A percentile compares a stretch with the other conserved stretches of the same genome.
phyloP scores from a whole-genome alignment of 495 filamentous ascomycete species.

The Pseudevernia furfuracea region DNA sequence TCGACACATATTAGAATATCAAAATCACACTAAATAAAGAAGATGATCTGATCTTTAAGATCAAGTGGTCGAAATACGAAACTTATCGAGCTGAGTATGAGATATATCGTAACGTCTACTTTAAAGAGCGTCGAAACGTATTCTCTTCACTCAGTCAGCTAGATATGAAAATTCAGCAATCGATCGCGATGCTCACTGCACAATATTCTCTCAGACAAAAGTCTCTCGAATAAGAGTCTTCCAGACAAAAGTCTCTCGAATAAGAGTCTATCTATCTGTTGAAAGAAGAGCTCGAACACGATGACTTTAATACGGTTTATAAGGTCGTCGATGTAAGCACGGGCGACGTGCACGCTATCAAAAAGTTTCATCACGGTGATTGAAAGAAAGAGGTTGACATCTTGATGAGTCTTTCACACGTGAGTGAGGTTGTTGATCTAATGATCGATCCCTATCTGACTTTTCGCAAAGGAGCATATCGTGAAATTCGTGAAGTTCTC shows the following conservation, averaged over 20 bases:
- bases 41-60: conserved; percentile 14
- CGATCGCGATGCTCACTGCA: background rate
- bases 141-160: background rate
- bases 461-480: conserved; percentile 1
- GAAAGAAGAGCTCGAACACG: conserved; percentile 62
- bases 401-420: conserved; percentile 5
- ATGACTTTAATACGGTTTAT: conserved; percentile 70
- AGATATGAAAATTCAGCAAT: conserved; percentile 11
- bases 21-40: conserved; percentile 5
- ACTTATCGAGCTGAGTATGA: conserved; percentile 2
- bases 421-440: conserved; percentile 8
- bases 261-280: conserved; percentile 43
- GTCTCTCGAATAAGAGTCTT: background rate
- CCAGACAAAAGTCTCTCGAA: background rate
- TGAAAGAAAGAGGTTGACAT: conserved; percentile 39
- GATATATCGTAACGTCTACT: conserved; percentile 8
- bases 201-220: background rate
- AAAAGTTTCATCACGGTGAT: conserved; percentile 63
- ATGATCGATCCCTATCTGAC: conserved; percentile 4
- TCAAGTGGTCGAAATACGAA: conserved; percentile 8
- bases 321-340: conserved; percentile 61
- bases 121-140: conserved; percentile 13
- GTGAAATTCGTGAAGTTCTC: conserved; percentile 9
- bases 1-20: conserved; percentile 13
- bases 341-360: conserved; percentile 62